phyloP scores from a whole-genome alignment of 2,329 filamentous ascomycete genomes.

The Hymenoscyphus scutula region DNA sequence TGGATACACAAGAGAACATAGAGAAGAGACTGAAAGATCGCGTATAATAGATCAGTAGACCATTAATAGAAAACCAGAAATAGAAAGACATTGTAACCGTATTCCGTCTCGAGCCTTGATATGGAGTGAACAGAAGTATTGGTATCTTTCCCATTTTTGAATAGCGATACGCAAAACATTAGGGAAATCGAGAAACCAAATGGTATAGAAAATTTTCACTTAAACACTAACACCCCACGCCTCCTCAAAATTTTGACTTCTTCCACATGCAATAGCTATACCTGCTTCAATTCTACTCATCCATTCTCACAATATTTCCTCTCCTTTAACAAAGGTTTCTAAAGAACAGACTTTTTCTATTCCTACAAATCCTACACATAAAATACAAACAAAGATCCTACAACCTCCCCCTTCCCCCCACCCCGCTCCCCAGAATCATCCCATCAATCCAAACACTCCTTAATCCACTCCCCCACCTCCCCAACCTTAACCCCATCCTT shows the following conservation, averaged over 20 bases:
- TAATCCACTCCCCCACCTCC: constrained; percentile 23
- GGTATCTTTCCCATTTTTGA: too few relatives aligned
- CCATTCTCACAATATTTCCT: too few relatives aligned
- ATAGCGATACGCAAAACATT: too few relatives aligned
- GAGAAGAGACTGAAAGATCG: background rate
- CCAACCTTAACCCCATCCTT: constrained; percentile 3
- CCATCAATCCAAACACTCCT: constrained; percentile 11
- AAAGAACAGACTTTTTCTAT: background rate
- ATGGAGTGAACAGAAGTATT: too few relatives aligned
- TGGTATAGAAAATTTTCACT: too few relatives aligned
- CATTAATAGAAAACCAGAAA: background rate
- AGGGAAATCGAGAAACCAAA: too few relatives aligned
- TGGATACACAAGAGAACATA: background rate
- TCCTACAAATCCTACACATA: background rate
- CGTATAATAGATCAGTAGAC: background rate
- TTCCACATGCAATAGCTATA: too few relatives aligned
- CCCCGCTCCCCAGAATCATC: background rate
- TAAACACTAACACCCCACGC: too few relatives aligned
- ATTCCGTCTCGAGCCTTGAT: background rate
- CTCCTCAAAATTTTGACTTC: too few relatives aligned
- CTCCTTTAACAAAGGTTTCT: too few relatives aligned
- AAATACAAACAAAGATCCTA: background rate
- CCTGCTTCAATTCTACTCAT: too few relatives aligned
- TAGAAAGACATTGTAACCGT: background rate
- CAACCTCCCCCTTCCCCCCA: background rate